Base-by-base conservation (phyloP, 192 early-diverging fungal species). In the Spizellomyces sp. region DNA sequence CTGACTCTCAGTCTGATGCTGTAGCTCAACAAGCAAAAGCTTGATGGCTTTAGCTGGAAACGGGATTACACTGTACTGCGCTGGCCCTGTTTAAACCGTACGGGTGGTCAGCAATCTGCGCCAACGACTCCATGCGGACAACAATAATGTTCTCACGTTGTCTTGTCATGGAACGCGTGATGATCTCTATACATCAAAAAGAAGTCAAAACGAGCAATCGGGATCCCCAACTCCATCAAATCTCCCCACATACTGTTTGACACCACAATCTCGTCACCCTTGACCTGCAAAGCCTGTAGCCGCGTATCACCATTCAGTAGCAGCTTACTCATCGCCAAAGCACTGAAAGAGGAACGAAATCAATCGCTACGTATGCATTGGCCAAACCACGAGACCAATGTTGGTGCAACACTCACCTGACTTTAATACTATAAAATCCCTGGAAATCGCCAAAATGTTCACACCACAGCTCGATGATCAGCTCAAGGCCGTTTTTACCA, bases 1-100 rank as follows among this genome's bases (percentile, higher is more conserved):
- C 59, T 73, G 78, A 55, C 85, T 81, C 44, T 91, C 87, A 19
- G 81, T 70, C 58, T 91, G 87, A 77, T 89, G 87, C 36, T 89
- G 84, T 41, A 93, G 74, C 62, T 98, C 95, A n/a, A 82, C 84
- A 15, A 95, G 60, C 15, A 98, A 77, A 6, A 98, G 80, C 77
- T 92, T 94, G 61, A 96, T 75, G 10, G 94, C 94, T 79, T 96
- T 98, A 69, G 85, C 87, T 7, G 90, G 79, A 44, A 94, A 90
- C 17, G 93, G 90, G 19, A 95, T 84, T 27, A 80, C 79, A 4
- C 89, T 90, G 78, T 88, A 95, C 58, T 92, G 87, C 45, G 94
- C 92, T 21, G 94, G 90, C 45, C 82, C 90, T 91, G 77, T 36
- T 8, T 7, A 56, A 0, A 54, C 50, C 17, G 50, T 19, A n/a